Conservation (phyloP, 2,329 filamentous ascomycete species). For the Blastomyces silverae region DNA sequence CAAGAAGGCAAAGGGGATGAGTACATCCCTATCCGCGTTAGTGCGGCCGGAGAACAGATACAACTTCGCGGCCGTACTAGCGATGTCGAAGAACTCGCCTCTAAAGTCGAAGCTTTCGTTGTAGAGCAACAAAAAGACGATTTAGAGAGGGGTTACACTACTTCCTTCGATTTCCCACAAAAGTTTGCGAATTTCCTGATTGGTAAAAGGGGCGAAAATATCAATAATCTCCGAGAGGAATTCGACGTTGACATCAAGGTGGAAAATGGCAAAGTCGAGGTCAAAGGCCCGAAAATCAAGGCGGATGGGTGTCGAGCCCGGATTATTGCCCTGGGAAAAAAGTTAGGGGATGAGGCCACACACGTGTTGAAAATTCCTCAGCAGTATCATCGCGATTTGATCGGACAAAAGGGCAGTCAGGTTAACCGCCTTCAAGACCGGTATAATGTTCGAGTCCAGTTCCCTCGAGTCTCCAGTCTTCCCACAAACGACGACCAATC, state of each 20-base stretch:
- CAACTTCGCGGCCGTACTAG: conserved; percentile 70
- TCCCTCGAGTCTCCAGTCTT: conserved; percentile 60
- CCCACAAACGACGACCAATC: conserved; percentile 59
- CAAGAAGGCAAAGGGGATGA: conserved; percentile 46
- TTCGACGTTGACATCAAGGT: conserved; percentile 77
- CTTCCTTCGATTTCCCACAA: conserved; percentile 87
- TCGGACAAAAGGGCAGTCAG: conserved; percentile 77
- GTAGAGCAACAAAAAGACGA: conserved; percentile 87
- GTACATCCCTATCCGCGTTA: conserved; percentile 52
- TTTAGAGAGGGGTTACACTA: conserved; percentile 80
- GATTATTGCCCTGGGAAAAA: conserved; percentile 70
- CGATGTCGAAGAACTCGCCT: conserved; percentile 62
- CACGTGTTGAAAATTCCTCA: conserved; percentile 84
- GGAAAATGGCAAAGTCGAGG: conserved; percentile 85
- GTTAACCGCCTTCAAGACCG: conserved; percentile 88
- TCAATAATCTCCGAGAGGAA: conserved; percentile 61
- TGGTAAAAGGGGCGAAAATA: conserved; percentile 60
- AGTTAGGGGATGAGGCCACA: conserved; percentile 84
- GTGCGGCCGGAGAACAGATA: conserved; percentile 49
- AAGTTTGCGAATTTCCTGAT: conserved; percentile 85
- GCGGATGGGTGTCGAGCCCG: conserved; percentile 78
- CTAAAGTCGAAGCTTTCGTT: conserved; percentile 71
- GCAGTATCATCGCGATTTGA: conserved; percentile 89
- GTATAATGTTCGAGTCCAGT: conserved; percentile 92
- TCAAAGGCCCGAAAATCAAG: conserved; percentile 94